These are phyloP conservation scores for Hemisphaericaspora lyxosophila DNA, from an alignment of 1,139 yeast species.

Conservation along the genomic window DNA sequence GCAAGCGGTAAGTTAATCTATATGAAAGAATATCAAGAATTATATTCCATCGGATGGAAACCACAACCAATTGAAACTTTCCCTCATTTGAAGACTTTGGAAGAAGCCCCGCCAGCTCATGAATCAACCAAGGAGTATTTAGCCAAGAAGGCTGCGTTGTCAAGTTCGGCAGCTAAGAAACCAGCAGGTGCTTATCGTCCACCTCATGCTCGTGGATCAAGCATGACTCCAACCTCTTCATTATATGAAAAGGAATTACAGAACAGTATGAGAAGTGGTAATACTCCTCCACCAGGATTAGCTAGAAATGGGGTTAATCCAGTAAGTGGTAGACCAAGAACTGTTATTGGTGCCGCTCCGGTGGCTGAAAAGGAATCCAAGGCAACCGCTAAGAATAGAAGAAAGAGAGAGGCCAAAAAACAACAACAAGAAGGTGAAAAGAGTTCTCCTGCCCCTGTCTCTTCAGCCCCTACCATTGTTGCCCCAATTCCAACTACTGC, in stretches of 20 bases:
- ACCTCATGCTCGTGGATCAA: conserved; percentile 79
- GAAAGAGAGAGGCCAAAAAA: conserved; percentile 72
- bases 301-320: conserved; percentile 23
- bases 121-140: conserved; percentile 59
- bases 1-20: conserved; percentile 80
- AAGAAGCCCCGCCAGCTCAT: conserved; percentile 67
- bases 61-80: conserved; percentile 63
- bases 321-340: conserved; percentile 26
- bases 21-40: conserved; percentile 76
- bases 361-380: conserved; percentile 51
- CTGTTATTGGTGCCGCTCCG: conserved; percentile 47
- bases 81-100: conserved; percentile 56
- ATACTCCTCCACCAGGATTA: conserved; percentile 21
- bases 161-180: conserved; percentile 44
- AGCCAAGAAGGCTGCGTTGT: conserved; percentile 42
- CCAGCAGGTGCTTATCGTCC: conserved; percentile 92
- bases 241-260: conserved; percentile 58
- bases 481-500: conserved; percentile 19
- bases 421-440: conserved; percentile 25
- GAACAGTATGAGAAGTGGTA: conserved; percentile 20
- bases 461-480: conserved; percentile 19
- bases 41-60: conserved; percentile 83
- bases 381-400: conserved; percentile 71
- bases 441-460: conserved; percentile 16
- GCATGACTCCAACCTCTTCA: conserved; percentile 44